phyloP scores from a whole-genome alignment of 108 stramenopile genomes.

The Conticribra weissflogii region DNA sequence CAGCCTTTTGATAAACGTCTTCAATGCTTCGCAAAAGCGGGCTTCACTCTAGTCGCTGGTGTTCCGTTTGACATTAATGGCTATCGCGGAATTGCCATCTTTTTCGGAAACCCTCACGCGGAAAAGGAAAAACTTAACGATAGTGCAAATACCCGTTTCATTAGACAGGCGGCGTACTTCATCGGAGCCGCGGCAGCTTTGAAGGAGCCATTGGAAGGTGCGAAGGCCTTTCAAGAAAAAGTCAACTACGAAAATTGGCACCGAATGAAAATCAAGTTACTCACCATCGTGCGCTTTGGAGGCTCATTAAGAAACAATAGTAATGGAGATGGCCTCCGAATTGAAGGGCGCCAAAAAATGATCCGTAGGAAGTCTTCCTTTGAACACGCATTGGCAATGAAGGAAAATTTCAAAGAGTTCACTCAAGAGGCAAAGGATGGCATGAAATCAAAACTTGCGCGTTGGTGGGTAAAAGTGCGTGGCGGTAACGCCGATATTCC shows the following conservation, averaged over 20 bases:
- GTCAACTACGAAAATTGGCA: slow-evolving; percentile 13
- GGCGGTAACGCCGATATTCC: slow-evolving; percentile 36
- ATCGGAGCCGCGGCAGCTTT: slow-evolving; percentile 45
- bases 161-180: slow-evolving; percentile 37
- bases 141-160: slow-evolving; percentile 26
- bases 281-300: slow-evolving; percentile 18
- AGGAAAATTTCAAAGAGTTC: not conserved
- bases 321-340: not conserved
- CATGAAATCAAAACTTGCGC: not conserved
- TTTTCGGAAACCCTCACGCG: slow-evolving; percentile 25
- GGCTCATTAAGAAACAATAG: not conserved
- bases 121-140: slow-evolving; percentile 15
- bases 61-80: slow-evolving; percentile 26
- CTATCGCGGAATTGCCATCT: slow-evolving; percentile 50
- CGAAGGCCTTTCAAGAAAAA: slow-evolving; percentile 8
- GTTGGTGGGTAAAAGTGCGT: slow-evolving; percentile 1
- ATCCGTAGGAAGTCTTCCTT: not conserved
- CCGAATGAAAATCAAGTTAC: slow-evolving; percentile 18
- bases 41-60: slow-evolving; percentile 22
- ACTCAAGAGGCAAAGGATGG: not conserved
- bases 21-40: slow-evolving; percentile 24
- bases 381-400: not conserved
- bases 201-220: slow-evolving; percentile 13
- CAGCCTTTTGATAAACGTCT: slow-evolving; percentile 29
- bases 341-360: not conserved